Evolutionary conservation across 352 stramenopile species (phyloP).

Genomic region (Phytophthora vignae): DNA sequence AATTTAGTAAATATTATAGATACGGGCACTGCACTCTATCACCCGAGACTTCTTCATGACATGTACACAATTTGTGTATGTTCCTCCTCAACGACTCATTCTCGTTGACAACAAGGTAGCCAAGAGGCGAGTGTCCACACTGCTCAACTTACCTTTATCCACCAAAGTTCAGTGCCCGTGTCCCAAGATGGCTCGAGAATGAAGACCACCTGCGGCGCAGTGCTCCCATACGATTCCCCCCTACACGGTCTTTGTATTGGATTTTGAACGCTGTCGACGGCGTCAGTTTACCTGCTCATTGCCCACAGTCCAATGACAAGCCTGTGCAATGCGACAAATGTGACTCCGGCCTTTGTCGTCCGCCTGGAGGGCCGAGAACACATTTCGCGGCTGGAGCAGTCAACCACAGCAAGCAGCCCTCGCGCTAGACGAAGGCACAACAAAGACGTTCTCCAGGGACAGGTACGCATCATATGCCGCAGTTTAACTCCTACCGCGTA

Average conservation of each 20-base stretch:
- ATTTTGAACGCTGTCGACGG: not conserved
- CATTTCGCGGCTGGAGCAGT: slow-evolving; percentile 25
- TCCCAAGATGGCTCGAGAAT: not conserved
- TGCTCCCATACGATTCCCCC: not conserved
- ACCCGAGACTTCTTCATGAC: too few species aligned
- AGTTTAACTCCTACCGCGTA: not conserved
- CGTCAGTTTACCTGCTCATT: too few species aligned
- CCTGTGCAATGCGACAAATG: not conserved
- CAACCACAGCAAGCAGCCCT: not conserved
- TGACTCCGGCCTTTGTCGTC: slow-evolving; percentile 7
- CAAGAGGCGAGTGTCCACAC: too few species aligned
- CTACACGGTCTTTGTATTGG: not conserved
- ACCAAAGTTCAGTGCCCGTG: not conserved
- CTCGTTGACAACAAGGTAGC: too few species aligned
- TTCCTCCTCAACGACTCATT: too few species aligned
- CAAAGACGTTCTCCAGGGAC: slow-evolving; percentile 3
- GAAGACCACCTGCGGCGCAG: not conserved
- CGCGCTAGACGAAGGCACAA: slow-evolving; percentile 11
- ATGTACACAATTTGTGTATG: too few species aligned
- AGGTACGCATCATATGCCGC: not conserved
- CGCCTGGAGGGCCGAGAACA: slow-evolving; percentile 18
- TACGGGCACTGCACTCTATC: too few species aligned
- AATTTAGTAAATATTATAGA: too few species aligned
- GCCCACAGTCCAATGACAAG: too few species aligned
- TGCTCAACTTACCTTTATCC: too few species aligned